Conservation (phyloP, 495 filamentous ascomycete genomes). For the Penicillium lagena region DNA sequence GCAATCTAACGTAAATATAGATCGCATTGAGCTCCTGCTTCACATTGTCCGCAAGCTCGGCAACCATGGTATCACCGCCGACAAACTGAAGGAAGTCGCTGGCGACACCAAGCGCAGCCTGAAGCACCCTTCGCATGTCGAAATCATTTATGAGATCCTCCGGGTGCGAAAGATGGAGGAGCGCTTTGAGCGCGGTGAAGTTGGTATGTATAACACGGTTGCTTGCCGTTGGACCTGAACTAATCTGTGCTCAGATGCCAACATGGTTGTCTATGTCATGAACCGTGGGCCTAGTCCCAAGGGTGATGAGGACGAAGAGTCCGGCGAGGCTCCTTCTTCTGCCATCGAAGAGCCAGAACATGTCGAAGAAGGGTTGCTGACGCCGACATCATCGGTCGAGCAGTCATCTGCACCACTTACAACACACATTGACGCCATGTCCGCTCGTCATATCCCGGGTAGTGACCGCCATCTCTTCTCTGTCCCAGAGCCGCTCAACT, state of each 20-base stretch:
- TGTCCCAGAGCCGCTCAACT: conserved; percentile 25
- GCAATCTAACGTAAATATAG: conserved; percentile 7
- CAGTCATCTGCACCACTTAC: conserved; percentile 20
- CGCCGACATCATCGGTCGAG: conserved; percentile 26
- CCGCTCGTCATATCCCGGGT: conserved; percentile 8
- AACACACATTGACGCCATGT: conserved; percentile 20
- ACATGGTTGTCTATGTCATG: conserved; percentile 30
- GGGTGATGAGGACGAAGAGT: conserved; percentile 29
- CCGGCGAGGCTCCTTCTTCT: conserved; percentile 2
- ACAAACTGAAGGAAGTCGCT: conserved; percentile 36
- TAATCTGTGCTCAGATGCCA: conserved; percentile 20
- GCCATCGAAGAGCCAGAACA: conserved; percentile 21
- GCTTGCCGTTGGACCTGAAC: background rate
- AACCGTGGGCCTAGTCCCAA: conserved; percentile 34
- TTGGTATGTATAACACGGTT: conserved; percentile 28
- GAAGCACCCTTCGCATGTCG: conserved; percentile 26
- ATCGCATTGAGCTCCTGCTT: conserved; percentile 34
- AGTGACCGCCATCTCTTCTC: conserved; percentile 14
- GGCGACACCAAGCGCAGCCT: conserved; percentile 34
- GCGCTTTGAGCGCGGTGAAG: conserved; percentile 43
- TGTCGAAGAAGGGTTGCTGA: conserved; percentile 22
- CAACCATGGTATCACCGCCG: conserved; percentile 28
- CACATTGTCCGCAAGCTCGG: conserved; percentile 41
- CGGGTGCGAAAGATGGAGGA: conserved; percentile 48
- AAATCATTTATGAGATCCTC: conserved; percentile 47